phyloP scores from a whole-genome alignment of 1,284 basidiomycete species.

The Mycena sp. region DNA sequence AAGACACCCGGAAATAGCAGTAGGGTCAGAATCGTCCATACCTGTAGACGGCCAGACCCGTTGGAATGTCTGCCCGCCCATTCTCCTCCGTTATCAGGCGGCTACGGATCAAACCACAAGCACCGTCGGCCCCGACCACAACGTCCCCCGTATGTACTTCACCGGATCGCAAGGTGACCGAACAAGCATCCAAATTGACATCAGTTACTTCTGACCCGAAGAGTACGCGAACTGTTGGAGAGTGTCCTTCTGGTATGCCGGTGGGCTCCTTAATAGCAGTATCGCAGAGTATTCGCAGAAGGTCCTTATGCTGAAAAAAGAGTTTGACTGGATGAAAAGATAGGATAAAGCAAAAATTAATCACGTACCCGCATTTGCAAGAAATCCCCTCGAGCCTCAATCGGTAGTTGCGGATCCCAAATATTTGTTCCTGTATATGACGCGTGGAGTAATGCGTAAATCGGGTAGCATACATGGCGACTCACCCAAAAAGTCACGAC shows the following conservation, averaged over 20 bases:
- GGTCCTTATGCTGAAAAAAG: constrained; percentile 16
- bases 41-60: constrained; percentile 20
- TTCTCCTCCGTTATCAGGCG: constrained; percentile 5
- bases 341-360: neutral
- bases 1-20: neutral
- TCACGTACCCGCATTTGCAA: constrained; percentile 22
- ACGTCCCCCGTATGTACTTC: constrained; percentile 9
- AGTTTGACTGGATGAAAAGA: neutral
- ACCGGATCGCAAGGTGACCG: constrained; percentile 19
- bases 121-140: constrained; percentile 24
- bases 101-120: constrained; percentile 10
- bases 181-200: constrained; percentile 3
- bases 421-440: neutral
- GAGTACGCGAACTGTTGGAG: neutral
- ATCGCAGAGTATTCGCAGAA: constrained; percentile 16
- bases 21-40: neutral
- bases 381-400: constrained; percentile 20
- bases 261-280: neutral
- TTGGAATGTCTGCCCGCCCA: neutral
- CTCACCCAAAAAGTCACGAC: neutral
- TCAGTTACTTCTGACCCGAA: constrained; percentile 15
- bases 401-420: constrained; percentile 20
- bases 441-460: neutral
- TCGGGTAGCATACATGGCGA: neutral
- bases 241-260: neutral